Evolutionary conservation across 1,284 basidiomycete genomes (phyloP).

Genomic region (Testicularia cyperi): DNA sequence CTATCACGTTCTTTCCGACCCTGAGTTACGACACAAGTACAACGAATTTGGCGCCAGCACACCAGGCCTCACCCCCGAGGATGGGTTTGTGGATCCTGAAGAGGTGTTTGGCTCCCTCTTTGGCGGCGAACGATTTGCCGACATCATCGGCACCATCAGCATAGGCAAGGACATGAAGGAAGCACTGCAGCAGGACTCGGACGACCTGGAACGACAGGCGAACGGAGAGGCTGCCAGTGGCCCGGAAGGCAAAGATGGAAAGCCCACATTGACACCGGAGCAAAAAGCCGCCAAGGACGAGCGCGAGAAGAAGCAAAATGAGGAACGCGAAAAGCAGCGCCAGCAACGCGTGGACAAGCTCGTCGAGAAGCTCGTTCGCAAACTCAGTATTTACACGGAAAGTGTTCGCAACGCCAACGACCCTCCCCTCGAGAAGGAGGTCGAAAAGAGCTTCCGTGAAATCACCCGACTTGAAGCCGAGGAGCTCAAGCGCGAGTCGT

Average conservation of each 20-base stretch:
- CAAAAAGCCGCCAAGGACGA: conserved; percentile 79
- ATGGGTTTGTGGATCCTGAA: conserved; percentile 69
- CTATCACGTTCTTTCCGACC: conserved; percentile 73
- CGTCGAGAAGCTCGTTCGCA: conserved; percentile 78
- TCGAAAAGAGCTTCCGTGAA: conserved; percentile 49
- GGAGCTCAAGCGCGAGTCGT: conserved; percentile 73
- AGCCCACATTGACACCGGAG: conserved; percentile 71
- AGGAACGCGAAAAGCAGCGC: conserved; percentile 79
- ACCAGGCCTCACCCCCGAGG: conserved; percentile 53
- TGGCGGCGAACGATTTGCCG: conserved; percentile 75
- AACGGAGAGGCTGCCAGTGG: conserved; percentile 11
- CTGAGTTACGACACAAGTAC: conserved; percentile 80
- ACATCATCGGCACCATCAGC: conserved; percentile 79
- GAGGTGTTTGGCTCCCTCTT: conserved; percentile 72
- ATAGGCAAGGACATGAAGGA: conserved; percentile 96
- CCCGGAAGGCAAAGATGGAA: conserved; percentile 23
- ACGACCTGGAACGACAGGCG: conserved; percentile 62
- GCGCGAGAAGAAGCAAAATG: conserved; percentile 65
- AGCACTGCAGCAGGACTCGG: conserved; percentile 87
- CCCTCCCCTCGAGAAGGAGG: conserved; percentile 67
- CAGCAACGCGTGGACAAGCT: conserved; percentile 79
- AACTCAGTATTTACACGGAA: conserved; percentile 89
- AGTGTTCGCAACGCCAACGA: conserved; percentile 73
- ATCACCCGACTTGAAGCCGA: conserved; percentile 57
- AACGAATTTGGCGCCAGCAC: conserved; percentile 71